phyloP scores from a whole-genome alignment of 73 alveolate species.

The Breviolum minutum region DNA sequence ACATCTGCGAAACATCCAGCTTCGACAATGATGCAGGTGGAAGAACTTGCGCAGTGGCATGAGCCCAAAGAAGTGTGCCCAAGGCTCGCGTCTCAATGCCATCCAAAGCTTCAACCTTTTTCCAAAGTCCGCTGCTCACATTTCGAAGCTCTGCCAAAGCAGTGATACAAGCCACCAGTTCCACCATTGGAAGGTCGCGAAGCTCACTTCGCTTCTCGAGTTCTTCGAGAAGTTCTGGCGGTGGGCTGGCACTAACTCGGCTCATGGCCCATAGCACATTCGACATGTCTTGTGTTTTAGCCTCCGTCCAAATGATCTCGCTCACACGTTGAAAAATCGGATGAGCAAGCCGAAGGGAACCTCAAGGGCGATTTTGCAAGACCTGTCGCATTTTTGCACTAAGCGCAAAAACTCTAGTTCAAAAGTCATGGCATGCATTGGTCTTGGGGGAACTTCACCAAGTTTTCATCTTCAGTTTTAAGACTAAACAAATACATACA shows the following conservation, averaged over 20 bases:
- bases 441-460: not conserved
- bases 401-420: too few species aligned
- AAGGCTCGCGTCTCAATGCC: not conserved
- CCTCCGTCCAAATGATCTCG: not conserved
- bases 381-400: too few species aligned
- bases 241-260: slow-evolving; percentile 1
- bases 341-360: slow-evolving; percentile 62
- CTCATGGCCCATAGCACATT: slow-evolving; percentile 70
- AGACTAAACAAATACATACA: too few species aligned
- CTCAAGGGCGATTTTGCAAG: not conserved
- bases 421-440: not conserved
- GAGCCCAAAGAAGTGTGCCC: slow-evolving; percentile 68
- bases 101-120: not conserved
- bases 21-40: slow-evolving; percentile 22
- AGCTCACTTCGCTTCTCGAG: slow-evolving; percentile 14
- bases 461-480: too few species aligned
- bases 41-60: slow-evolving; percentile 16
- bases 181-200: not conserved
- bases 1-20: slow-evolving; percentile 17
- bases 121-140: slow-evolving; percentile 65
- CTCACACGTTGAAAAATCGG: slow-evolving; percentile 22
- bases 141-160: slow-evolving; percentile 69
- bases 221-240: slow-evolving; percentile 1
- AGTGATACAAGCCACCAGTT: slow-evolving; percentile 51
- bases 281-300: slow-evolving; percentile 82